Percentiles rank a stretch among this genome's conserved stretches.
phyloP scores from a whole-genome alignment of 768 basidiomycete genomes.

The Rhodocollybia butyracea region DNA sequence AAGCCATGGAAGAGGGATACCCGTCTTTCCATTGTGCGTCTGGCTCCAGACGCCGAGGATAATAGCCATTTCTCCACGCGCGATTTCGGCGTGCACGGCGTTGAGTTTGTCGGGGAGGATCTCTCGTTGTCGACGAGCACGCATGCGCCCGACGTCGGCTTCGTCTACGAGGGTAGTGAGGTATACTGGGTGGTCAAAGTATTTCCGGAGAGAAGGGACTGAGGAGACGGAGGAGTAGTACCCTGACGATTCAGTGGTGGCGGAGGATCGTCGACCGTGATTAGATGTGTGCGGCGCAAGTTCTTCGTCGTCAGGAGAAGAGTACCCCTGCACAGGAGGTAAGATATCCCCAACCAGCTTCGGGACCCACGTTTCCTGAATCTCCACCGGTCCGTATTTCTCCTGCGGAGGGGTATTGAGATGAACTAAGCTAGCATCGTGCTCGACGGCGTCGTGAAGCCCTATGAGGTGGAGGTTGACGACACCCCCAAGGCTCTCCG shows the following conservation, averaged over 20 bases:
- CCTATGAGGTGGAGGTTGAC: slow-evolving; percentile 36
- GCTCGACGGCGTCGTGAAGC: slow-evolving; percentile 50
- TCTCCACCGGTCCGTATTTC: slow-evolving; percentile 41
- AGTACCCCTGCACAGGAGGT: slow-evolving; percentile 21
- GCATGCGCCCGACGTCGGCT: slow-evolving; percentile 44
- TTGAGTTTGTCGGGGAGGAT: slow-evolving; percentile 35
- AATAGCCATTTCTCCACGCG: slow-evolving; percentile 66
- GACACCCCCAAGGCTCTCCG: not conserved
- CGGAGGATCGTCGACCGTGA: not conserved
- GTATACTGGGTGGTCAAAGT: not conserved
- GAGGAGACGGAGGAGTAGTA: not conserved
- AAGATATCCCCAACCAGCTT: slow-evolving; percentile 31
- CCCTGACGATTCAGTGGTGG: not conserved
- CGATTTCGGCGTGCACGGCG: slow-evolving; percentile 52
- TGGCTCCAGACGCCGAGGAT: slow-evolving; percentile 59
- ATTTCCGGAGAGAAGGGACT: not conserved
- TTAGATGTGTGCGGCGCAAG: slow-evolving; percentile 18
- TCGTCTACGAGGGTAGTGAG: slow-evolving; percentile 27
- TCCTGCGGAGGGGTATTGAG: slow-evolving; percentile 35
- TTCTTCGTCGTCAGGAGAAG: too few species aligned
- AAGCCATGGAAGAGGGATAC: slow-evolving; percentile 44
- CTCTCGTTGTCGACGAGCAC: slow-evolving; percentile 48
- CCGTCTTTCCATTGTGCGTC: slow-evolving; percentile 24
- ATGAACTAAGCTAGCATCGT: slow-evolving; percentile 61
- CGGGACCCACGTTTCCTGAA: slow-evolving; percentile 35